A percentile compares a stretch with the other conserved stretches of the same genome.
Evolutionary conservation across 352 stramenopile species (phyloP).

Genomic region (Phytophthora meadii): DNA sequence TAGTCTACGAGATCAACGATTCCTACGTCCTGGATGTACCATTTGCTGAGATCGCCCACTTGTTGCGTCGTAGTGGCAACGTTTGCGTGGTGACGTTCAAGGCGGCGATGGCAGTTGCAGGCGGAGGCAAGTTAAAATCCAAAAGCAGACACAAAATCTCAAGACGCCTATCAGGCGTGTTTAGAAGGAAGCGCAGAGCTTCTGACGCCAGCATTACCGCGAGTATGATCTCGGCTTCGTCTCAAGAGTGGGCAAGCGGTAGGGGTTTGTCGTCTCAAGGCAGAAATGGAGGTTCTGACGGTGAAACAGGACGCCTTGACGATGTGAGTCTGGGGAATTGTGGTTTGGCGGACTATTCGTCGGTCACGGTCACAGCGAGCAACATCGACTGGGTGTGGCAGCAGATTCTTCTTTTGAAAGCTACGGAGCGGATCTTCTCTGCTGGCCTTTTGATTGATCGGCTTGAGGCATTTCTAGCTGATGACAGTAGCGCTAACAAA

Average conservation of each 20-base stretch:
- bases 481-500: conserved; percentile 25
- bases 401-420: conserved; percentile 72
- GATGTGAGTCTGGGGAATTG: not conserved
- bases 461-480: conserved; percentile 64
- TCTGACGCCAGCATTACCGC: conserved; percentile 32
- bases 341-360: conserved; percentile 65
- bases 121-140: conserved; percentile 24
- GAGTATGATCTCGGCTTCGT: conserved; percentile 30
- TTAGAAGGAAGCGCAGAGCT: conserved; percentile 37
- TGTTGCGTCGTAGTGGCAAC: conserved; percentile 58
- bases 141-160: conserved; percentile 41
- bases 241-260: conserved; percentile 25
- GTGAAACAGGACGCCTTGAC: not conserved
- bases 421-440: conserved; percentile 78
- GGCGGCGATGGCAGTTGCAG: conserved; percentile 48
- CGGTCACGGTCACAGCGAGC: conserved; percentile 46
- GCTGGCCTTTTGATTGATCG: conserved; percentile 69
- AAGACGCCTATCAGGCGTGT: conserved; percentile 57
- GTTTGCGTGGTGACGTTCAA: conserved; percentile 67
- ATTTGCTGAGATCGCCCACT: conserved; percentile 69
- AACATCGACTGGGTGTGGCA: conserved; percentile 80
- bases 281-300: conserved; percentile 14
- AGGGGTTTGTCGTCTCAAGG: conserved; percentile 14
- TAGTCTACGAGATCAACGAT: conserved; percentile 74
- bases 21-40: conserved; percentile 57